Percentiles rank a stretch among this genome's conserved stretches.
These are phyloP conservation scores for Selaginella tamariscina DNA, from an alignment of 75 land plant genomes.

Conservation along the genomic window DNA sequence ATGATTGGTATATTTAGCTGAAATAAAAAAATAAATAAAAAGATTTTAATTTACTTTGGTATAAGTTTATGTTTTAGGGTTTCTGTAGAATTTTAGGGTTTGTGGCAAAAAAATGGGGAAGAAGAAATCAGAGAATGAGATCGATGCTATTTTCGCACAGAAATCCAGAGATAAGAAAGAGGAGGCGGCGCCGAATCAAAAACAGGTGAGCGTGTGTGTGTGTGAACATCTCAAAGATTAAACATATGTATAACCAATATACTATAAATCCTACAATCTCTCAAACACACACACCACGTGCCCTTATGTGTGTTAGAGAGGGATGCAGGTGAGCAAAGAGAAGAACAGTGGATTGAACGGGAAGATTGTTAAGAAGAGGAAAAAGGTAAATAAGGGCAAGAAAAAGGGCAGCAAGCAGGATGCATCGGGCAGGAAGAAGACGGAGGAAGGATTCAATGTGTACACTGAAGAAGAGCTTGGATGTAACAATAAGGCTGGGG, in stretches of 20 bases:
- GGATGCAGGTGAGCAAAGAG: not conserved
- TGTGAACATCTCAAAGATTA: too few species aligned
- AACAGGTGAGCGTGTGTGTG: not conserved
- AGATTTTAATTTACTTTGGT: not conserved
- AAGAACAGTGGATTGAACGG: too few species aligned
- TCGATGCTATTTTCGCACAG: not conserved
- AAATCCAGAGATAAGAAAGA: not conserved
- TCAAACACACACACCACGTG: too few species aligned
- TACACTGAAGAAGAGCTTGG: slow-evolving; percentile 84
- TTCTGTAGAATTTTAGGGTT: too few species aligned
- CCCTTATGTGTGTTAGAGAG: too few species aligned
- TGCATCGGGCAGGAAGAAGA: slow-evolving; percentile 36
- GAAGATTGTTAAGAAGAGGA: slow-evolving; percentile 4
- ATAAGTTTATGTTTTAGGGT: not conserved
- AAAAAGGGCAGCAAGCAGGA: not conserved
- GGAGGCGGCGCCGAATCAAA: not conserved
- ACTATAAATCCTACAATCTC: too few species aligned
- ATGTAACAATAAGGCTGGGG: slow-evolving; percentile 47
- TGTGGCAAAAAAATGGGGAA: too few species aligned
- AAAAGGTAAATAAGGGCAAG: slow-evolving; percentile 27
- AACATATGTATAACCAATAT: too few species aligned
- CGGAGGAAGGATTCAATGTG: slow-evolving; percentile 50
- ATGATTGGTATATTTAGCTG: too few species aligned
- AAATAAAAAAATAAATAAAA: too few species aligned
- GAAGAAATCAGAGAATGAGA: not conserved